Conservation (phyloP, 768 basidiomycete genomes). For the Aureoboletus auriporus region DNA sequence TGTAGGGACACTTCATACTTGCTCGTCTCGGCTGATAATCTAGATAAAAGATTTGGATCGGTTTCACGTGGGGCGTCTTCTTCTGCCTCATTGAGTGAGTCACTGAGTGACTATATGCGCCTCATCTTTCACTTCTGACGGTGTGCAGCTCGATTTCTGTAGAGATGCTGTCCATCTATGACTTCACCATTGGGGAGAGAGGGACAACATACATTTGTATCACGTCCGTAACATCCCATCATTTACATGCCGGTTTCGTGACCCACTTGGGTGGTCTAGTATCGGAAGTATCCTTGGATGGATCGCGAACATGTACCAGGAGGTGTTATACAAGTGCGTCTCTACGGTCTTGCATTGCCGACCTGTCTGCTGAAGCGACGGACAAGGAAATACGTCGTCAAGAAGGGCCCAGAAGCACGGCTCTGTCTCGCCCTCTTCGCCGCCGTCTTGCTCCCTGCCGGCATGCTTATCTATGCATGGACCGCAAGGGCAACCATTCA, state of each 20-base stretch:
- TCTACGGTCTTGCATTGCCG: not conserved
- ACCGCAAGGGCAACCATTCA: constrained; percentile 49
- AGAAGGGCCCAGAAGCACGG: constrained; percentile 52
- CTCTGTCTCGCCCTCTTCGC: constrained; percentile 55
- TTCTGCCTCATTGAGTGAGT: constrained; percentile 57
- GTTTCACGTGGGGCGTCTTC: constrained; percentile 73
- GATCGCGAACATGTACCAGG: constrained; percentile 43
- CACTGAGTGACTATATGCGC: constrained; percentile 22
- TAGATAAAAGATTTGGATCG: constrained; percentile 55
- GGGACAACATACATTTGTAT: constrained; percentile 60
- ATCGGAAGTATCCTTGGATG: constrained; percentile 54
- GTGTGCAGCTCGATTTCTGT: constrained; percentile 47
- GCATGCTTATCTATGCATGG: constrained; percentile 77
- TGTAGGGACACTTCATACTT: constrained; percentile 35
- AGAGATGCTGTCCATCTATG: constrained; percentile 53
- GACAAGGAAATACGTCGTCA: constrained; percentile 25
- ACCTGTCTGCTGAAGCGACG: constrained; percentile 4
- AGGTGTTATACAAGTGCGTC: constrained; percentile 45
- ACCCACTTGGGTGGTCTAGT: constrained; percentile 29
- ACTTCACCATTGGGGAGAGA: constrained; percentile 54
- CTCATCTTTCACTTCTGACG: constrained; percentile 2
- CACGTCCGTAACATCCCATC: constrained; percentile 35
- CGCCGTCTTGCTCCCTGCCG: constrained; percentile 48
- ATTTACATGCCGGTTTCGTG: not conserved
- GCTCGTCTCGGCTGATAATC: constrained; percentile 2